A percentile compares a stretch with the other conserved stretches of the same genome.
phyloP scores from a whole-genome alignment of 2,329 filamentous ascomycete species.

The Arthroderma sp. region DNA sequence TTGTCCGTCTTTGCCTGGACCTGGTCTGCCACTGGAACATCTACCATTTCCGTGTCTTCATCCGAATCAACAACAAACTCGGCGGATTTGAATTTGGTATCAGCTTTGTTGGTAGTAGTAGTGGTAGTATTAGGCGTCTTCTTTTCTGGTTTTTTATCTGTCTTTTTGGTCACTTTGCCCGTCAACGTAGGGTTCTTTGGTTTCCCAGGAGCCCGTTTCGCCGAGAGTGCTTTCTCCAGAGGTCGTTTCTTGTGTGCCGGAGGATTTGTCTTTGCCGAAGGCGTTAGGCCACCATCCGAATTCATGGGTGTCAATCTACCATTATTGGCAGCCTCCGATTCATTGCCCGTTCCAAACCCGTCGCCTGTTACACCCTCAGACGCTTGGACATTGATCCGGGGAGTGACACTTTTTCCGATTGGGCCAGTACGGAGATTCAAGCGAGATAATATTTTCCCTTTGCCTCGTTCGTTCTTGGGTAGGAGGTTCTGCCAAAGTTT shows the following conservation, averaged over 20 bases:
- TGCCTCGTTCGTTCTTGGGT: slow-evolving; percentile 47
- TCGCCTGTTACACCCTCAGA: slow-evolving; percentile 25
- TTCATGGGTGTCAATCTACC: slow-evolving; percentile 16
- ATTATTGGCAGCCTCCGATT: slow-evolving; percentile 22
- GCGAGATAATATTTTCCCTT: slow-evolving; percentile 48
- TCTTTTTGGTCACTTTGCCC: slow-evolving; percentile 34
- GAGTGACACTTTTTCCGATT: slow-evolving; percentile 24
- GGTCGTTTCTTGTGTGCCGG: slow-evolving; percentile 25
- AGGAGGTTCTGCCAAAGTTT: slow-evolving; percentile 50
- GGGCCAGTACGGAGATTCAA: slow-evolving; percentile 38
- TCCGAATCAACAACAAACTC: slow-evolving; percentile 42
- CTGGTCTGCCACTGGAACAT: slow-evolving; percentile 10
- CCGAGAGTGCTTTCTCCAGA: slow-evolving; percentile 27
- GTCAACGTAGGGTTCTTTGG: slow-evolving; percentile 35
- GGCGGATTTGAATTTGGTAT: slow-evolving; percentile 39
- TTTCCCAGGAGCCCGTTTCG: slow-evolving; percentile 34
- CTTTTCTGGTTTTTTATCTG: slow-evolving; percentile 23
- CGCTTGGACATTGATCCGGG: slow-evolving; percentile 25
- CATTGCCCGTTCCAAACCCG: slow-evolving; percentile 23
- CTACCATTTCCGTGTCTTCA: slow-evolving; percentile 31
- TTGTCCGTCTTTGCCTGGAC: background rate
- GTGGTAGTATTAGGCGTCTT: slow-evolving; percentile 9
- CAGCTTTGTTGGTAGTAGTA: slow-evolving; percentile 16
- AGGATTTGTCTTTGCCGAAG: slow-evolving; percentile 15
- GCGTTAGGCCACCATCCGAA: background rate